These are phyloP conservation scores for Taphrina communis DNA, from an alignment of 1,139 yeast species.

Conservation along the genomic window DNA sequence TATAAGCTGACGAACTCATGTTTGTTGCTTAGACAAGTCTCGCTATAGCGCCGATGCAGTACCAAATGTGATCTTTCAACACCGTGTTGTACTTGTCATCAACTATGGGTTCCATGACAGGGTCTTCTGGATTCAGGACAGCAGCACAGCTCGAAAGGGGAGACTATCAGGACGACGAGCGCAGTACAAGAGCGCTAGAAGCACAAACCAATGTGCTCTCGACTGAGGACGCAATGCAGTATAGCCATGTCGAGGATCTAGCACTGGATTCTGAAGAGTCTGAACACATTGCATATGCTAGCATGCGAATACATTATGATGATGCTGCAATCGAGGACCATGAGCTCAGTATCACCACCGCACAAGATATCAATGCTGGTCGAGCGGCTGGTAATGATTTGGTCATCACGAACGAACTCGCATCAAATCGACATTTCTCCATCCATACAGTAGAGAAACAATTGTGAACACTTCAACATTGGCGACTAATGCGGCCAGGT, in stretches of 20 bases:
- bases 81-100: too few relatives aligned
- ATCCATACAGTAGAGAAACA: slow-evolving; percentile 2
- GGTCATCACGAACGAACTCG: neutral
- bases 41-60: too few relatives aligned
- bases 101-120: neutral
- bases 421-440: slow-evolving; percentile 10
- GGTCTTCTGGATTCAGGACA: slow-evolving; percentile 1
- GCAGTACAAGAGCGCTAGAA: neutral
- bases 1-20: too few relatives aligned
- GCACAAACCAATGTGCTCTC: neutral
- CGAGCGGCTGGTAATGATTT: slow-evolving; percentile 4
- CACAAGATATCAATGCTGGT: slow-evolving; percentile 11
- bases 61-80: too few relatives aligned
- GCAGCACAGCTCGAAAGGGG: slow-evolving; percentile 11
- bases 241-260: neutral
- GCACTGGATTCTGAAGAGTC: neutral
- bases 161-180: neutral
- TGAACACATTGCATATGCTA: neutral
- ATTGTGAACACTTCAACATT: neutral
- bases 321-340: neutral
- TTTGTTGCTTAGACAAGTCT: too few relatives aligned
- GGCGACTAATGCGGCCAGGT: slow-evolving; percentile 7
- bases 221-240: neutral
- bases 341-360: neutral
- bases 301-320: neutral